A percentile compares a stretch with the other conserved stretches of the same genome.
Conservation (phyloP, 106 monocot genomes). For the Gastrodia elata region DNA sequence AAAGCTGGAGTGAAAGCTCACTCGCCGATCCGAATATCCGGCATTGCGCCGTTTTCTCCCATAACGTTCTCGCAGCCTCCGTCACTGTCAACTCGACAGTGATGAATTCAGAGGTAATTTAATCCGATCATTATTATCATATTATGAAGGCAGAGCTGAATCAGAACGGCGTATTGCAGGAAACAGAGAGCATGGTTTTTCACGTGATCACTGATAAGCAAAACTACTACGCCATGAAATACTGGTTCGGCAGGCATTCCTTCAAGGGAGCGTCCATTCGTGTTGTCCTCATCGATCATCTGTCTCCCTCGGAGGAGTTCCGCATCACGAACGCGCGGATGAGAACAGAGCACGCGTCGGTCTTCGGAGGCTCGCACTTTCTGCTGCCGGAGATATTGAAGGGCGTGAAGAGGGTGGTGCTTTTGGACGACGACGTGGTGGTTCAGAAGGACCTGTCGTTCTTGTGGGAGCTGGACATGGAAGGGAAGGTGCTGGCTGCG, state of each 20-base stretch:
- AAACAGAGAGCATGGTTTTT: conserved; percentile 56
- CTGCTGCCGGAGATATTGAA: conserved; percentile 72
- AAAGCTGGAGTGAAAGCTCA: conserved; percentile 14
- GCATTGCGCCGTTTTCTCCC: conserved; percentile 73
- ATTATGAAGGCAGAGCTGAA: neutral
- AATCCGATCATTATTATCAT: neutral
- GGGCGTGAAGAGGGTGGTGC: conserved; percentile 52
- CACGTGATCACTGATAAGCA: conserved; percentile 63
- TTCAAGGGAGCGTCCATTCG: conserved; percentile 42
- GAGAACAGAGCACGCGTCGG: conserved; percentile 60
- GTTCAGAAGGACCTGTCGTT: conserved; percentile 67
- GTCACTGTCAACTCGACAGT: conserved; percentile 83
- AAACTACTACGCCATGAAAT: conserved; percentile 80
- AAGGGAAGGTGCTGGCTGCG: conserved; percentile 78
- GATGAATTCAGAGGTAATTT: conserved; percentile 57
- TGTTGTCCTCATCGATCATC: conserved; percentile 51
- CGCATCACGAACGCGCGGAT: conserved; percentile 25
- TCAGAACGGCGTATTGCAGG: conserved; percentile 26
- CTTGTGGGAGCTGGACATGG: conserved; percentile 72
- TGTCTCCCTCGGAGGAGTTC: conserved; percentile 68
- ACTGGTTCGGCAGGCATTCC: conserved; percentile 52
- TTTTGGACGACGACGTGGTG: conserved; percentile 88
- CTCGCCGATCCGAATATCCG: conserved; percentile 26
- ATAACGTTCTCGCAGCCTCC: conserved; percentile 64
- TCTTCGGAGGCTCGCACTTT: conserved; percentile 84